Conservation (phyloP, 805 yeast genomes). For the Candida maesae region DNA sequence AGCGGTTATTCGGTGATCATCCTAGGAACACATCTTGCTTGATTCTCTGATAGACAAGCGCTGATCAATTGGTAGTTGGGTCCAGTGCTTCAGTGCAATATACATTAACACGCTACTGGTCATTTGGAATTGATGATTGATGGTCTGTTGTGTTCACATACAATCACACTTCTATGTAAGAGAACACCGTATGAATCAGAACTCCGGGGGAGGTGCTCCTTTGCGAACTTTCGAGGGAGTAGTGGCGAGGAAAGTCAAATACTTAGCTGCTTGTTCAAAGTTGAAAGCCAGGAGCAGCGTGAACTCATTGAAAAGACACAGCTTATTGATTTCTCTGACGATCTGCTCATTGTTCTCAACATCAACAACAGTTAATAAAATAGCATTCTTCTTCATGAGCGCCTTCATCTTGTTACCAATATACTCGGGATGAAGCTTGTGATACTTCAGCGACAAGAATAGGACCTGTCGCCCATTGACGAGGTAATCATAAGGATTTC, state of each 20-base stretch:
- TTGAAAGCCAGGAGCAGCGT: constrained; percentile 40
- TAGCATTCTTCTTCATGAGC: constrained; percentile 39
- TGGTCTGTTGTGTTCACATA: too few species aligned
- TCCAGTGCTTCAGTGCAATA: too few species aligned
- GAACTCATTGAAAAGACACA: constrained; percentile 39
- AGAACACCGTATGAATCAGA: too few species aligned
- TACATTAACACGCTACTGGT: too few species aligned
- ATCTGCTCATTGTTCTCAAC: constrained; percentile 51
- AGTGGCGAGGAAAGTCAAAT: constrained; percentile 31
- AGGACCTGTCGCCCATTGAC: constrained; percentile 54
- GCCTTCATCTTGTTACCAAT: constrained; percentile 52
- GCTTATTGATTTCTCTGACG: constrained; percentile 35
- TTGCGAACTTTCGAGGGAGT: constrained; percentile 7
- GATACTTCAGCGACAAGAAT: constrained; percentile 66
- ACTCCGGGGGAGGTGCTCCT: constrained; percentile 1
- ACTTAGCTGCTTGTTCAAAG: constrained; percentile 51
- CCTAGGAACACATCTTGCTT: too few species aligned
- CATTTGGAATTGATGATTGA: too few species aligned
- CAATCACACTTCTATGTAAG: too few species aligned
- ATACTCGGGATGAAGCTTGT: constrained; percentile 74
- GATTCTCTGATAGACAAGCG: too few species aligned
- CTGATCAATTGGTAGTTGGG: too few species aligned
- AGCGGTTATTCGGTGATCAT: too few species aligned
- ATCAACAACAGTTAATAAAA: constrained; percentile 62
- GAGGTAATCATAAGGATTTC: constrained; percentile 59